Base-by-base conservation (phyloP, 2,329 filamentous ascomycete species). In the Verticillium dahliae region DNA sequence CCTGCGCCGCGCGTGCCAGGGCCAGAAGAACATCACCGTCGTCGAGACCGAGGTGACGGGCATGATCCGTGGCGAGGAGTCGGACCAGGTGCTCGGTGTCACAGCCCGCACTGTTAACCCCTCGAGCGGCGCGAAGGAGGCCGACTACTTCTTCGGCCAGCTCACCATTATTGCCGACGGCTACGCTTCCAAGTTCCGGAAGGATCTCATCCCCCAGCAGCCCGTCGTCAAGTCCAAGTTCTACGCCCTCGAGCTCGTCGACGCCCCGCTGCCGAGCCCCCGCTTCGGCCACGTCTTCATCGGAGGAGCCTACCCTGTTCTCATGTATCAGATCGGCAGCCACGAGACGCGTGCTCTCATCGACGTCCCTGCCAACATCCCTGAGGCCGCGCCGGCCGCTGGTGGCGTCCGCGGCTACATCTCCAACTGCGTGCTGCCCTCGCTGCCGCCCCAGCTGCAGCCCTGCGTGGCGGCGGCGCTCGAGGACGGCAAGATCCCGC, bases 261-360 rank as follows among this genome's bases (percentile, higher is more conserved):
- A 98, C 74, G 91, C 90, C 61, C 82, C 88, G 31, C 84, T 98
- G 10, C 91, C 92, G 2, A 81, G 84, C 59, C 85, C 87, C 1
- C 80, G 87, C 65, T 91, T 91, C 73, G 95, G 94, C 22, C 92
- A 96, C 75, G 94, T 99, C 66, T 81, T 97, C 60, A 90, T 99
- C 65, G 89, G 89, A 69, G 85, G 91, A 65, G 84, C 85, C 56
- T 81, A 74, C 64, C 94, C 95, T 0, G 86, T 97, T 38, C 86
- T 99, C 31, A 85, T 99, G 62, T 99, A 99, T 80, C 95, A 98
- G 78, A 99, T 99, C 72, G 94, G 95, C 71, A 90, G 91, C 4
- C 93, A 90, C 77, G 95, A 98, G 78, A 99, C 95, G 1, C 87
- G 95, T 66, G 90, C 90, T 13, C 84, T 99, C 27, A 86, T 98